Evolutionary conservation across 495 filamentous ascomycete species (phyloP).

Genomic region (Penicillium alfredii): DNA sequence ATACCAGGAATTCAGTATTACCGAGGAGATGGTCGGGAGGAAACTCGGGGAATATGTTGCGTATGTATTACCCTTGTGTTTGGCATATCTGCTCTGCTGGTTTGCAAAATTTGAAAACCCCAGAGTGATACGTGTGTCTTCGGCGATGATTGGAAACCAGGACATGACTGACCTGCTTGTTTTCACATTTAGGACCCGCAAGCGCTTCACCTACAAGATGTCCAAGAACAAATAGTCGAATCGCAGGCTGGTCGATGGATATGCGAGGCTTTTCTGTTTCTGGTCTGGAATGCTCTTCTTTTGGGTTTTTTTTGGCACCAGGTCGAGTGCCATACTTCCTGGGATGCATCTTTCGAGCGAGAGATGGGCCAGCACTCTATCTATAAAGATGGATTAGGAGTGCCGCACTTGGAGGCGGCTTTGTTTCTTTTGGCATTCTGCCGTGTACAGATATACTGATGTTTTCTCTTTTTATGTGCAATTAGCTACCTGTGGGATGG

Average conservation of each 20-base stretch:
- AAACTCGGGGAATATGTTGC: slow-evolving; percentile 92
- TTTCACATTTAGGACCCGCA: slow-evolving; percentile 67
- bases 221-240: slow-evolving; percentile 64
- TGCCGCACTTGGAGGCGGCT: not conserved
- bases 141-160: no score
- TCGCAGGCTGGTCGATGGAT: no score
- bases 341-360: no score
- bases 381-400: no score
- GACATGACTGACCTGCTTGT: slow-evolving; percentile 1
- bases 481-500: slow-evolving; percentile 27
- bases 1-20: slow-evolving; percentile 82
- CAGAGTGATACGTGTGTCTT: no score
- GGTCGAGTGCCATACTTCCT: no score
- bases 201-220: slow-evolving; percentile 74
- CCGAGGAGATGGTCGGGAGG: slow-evolving; percentile 97
- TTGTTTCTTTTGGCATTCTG: slow-evolving; percentile 7
- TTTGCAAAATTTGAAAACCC: no score
- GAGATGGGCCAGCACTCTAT: no score
- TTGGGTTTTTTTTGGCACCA: no score
- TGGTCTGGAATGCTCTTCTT: no score
- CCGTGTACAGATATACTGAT: slow-evolving; percentile 29
- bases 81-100: no score
- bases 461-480: slow-evolving; percentile 18
- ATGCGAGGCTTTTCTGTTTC: no score
- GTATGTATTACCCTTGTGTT: slow-evolving; percentile 50